These are phyloP conservation scores for Lagenidium giganteum DNA, from an alignment of 352 stramenopile genomes.

Conservation along the genomic window DNA sequence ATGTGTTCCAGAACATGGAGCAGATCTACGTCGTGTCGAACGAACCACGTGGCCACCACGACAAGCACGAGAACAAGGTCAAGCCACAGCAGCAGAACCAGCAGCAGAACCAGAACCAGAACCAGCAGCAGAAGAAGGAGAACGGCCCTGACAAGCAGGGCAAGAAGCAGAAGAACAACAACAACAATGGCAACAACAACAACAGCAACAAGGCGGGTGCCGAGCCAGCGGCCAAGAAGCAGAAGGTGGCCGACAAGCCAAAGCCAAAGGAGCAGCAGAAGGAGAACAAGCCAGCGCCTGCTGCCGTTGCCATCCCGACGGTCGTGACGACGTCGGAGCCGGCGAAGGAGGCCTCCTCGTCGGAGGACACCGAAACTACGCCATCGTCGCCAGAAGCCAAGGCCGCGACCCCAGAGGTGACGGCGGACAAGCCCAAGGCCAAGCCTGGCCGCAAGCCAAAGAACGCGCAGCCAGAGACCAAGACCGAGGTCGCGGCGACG, in stretches of 20 bases:
- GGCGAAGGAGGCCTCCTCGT: constrained; percentile 9
- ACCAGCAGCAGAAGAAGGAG: neutral
- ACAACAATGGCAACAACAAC: constrained; percentile 2
- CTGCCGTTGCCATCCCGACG: constrained; percentile 6
- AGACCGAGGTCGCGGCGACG: constrained; percentile 1
- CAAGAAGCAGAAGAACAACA: constrained; percentile 18
- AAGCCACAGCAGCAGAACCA: constrained; percentile 10
- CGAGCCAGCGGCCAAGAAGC: constrained; percentile 16
- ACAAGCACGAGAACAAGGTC: constrained; percentile 4
- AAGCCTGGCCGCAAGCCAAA: constrained; percentile 1
- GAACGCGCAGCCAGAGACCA: constrained; percentile 2
- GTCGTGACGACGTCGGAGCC: constrained; percentile 3
- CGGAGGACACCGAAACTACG: constrained; percentile 9
- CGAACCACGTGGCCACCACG: too few relatives aligned
- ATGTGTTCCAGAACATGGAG: constrained; percentile 76
- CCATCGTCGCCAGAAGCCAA: constrained; percentile 20
- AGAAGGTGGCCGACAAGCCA: constrained; percentile 5
- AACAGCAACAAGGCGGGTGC: neutral
- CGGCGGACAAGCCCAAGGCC: neutral
- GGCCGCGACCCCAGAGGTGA: neutral
- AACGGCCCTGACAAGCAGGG: constrained; percentile 5
- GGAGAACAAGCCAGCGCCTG: constrained; percentile 9
- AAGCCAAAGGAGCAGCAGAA: constrained; percentile 16
- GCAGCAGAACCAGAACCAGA: constrained; percentile 8
- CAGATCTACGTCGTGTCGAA: constrained; percentile 67